Base-by-base conservation (phyloP, 768 basidiomycete species). In the Cubamyces sp. region DNA sequence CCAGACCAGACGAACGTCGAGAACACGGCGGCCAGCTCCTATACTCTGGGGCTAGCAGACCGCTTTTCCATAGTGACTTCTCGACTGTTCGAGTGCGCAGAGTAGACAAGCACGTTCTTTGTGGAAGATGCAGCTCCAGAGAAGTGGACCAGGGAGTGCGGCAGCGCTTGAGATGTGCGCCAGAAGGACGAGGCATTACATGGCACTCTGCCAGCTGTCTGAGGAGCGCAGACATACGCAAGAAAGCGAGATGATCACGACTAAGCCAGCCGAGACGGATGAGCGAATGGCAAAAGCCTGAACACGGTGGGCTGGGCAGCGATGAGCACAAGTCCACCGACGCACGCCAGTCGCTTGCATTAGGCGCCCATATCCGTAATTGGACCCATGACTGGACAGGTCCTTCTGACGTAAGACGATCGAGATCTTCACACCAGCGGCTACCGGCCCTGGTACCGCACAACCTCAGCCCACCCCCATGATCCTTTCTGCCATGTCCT, bases 211-310 rank as follows among this genome's bases (percentile, higher is more conserved):
- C 64, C 61, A 60, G 42, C 26, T 14, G 40, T 19, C 54, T 43
- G 26, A 57, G 52, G 43, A 64, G 57, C 55, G 42, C 53, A 65
- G 62, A 58, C 67, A 68, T 68, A 54, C 64, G 67, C 67, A 57
- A 54, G 53, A 56, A 40, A 56, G 54, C 54, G 43, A 43, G 42
- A 1, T 46, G 23, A 51, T 45, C 48, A 43, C 54, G 48, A 57
- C 49, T 26, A 19, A 46, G 34, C 25, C 49, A 52, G 42, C 58
- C 50, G 61, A 49, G 52, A 26, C 45, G 19, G 25, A 23, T 41
- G 48, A 30, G 19, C 28, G 25, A 39, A 56, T 43, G n/a, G 57
- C 49, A 41, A 19, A 30, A 50, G 57, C 12, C 25, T 14, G 3
- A 49, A 28, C 18, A 18, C 11, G 6, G 11, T 34, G 34, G 9